phyloP scores from a whole-genome alignment of 345 rosid species.

The Rhizophora mangle region DNA sequence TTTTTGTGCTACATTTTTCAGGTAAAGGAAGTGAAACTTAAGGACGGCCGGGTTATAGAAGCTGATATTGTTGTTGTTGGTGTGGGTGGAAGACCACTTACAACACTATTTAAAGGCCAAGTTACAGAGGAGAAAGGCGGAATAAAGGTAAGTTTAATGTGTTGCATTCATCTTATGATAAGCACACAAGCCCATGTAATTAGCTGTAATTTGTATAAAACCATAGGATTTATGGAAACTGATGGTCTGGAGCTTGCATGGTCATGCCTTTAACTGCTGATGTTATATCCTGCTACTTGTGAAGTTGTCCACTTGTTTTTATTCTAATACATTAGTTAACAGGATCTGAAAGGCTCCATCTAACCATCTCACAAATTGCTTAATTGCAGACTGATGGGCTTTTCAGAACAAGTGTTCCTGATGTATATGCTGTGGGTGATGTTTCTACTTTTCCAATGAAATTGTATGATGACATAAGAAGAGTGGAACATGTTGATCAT shows the following conservation, averaged over 20 bases:
- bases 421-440: conserved; percentile 95
- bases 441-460: conserved; percentile 87
- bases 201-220: no score
- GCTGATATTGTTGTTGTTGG: conserved; percentile 98
- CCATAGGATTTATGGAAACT: not conserved
- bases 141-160: conserved; percentile 60
- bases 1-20: conserved; percentile 21
- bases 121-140: conserved; percentile 93
- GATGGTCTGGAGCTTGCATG: not conserved
- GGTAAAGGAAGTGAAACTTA: conserved; percentile 92
- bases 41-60: conserved; percentile 84
- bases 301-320: not conserved
- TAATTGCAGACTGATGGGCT: conserved; percentile 75
- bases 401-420: conserved; percentile 77
- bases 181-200: no score
- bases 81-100: conserved; percentile 91
- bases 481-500: conserved; percentile 98
- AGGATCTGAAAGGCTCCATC: not conserved
- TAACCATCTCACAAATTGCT: not conserved
- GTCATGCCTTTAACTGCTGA: not conserved
- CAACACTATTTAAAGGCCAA: conserved; percentile 82
- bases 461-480: conserved; percentile 71
- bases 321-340: not conserved
- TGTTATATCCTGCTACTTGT: not conserved
- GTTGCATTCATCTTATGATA: not conserved